A percentile compares a stretch with the other conserved stretches of the same genome.
Conservation (phyloP, 2,329 filamentous ascomycete species). For the Fusarium decemcellulare region DNA sequence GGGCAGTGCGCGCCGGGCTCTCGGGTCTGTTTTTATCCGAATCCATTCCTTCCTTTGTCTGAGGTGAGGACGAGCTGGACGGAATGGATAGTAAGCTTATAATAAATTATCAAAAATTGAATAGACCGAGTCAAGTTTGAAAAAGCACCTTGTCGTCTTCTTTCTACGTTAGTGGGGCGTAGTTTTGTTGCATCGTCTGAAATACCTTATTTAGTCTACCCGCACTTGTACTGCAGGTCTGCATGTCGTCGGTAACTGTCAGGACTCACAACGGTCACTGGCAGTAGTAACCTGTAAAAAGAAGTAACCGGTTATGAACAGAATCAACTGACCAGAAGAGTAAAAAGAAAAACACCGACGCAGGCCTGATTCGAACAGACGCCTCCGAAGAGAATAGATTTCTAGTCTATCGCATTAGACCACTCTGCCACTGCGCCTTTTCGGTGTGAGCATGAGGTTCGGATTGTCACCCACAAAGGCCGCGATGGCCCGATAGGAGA, state of each 20-base stretch:
- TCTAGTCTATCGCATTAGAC: constrained; percentile 14
- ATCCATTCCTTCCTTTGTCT: background rate
- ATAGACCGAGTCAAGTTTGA: too few relatives aligned
- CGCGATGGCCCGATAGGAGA: background rate
- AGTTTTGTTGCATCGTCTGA: too few relatives aligned
- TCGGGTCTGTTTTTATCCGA: constrained; percentile 34
- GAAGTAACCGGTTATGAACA: too few relatives aligned
- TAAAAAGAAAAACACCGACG: constrained; percentile 1
- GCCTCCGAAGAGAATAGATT: constrained; percentile 12
- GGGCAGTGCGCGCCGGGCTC: constrained; percentile 23
- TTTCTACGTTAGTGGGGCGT: too few relatives aligned
- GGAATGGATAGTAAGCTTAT: background rate
- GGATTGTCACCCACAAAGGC: background rate
- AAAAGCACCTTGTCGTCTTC: too few relatives aligned
- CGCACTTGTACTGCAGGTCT: too few relatives aligned
- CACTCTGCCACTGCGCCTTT: constrained; percentile 9
- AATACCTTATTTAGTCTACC: too few relatives aligned
- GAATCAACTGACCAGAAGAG: background rate
- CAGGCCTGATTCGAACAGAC: constrained; percentile 7
- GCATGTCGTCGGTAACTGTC: too few relatives aligned
- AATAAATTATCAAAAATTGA: background rate
- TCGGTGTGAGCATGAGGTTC: background rate
- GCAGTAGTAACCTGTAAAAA: too few relatives aligned
- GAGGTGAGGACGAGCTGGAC: background rate
- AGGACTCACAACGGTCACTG: too few relatives aligned